A percentile compares a stretch with the other conserved stretches of the same genome.
Evolutionary conservation across 768 basidiomycete genomes (phyloP).

Genomic region (Jaapia argillacea): DNA sequence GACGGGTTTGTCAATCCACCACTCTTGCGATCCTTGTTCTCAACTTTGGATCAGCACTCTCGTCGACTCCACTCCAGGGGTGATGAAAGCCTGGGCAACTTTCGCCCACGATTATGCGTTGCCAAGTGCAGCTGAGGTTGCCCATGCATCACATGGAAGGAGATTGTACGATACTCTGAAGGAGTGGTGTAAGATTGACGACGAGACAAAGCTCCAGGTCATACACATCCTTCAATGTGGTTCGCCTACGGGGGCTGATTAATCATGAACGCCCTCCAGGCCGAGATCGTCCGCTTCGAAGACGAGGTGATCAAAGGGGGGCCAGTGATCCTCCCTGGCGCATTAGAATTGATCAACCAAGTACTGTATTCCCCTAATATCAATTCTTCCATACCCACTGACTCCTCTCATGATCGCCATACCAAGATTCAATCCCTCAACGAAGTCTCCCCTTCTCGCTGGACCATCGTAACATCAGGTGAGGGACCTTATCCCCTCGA

Average conservation of each 20-base stretch:
- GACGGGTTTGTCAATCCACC: conserved; percentile 38
- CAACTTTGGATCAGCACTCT: conserved; percentile 38
- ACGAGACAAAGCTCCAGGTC: conserved; percentile 48
- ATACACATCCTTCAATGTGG: too few relatives aligned
- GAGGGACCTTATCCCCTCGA: conserved; percentile 7
- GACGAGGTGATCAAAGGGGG: conserved; percentile 58
- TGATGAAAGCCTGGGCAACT: conserved; percentile 65
- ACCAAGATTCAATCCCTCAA: neutral
- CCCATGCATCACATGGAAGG: conserved; percentile 64
- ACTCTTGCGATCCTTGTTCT: neutral
- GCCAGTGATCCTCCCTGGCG: conserved; percentile 60
- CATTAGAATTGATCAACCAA: conserved; percentile 40
- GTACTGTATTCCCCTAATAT: conserved; percentile 24
- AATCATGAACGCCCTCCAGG: conserved; percentile 21
- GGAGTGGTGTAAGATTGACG: conserved; percentile 53
- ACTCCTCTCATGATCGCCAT: conserved; percentile 2
- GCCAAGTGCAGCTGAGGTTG: conserved; percentile 31
- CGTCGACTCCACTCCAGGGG: conserved; percentile 79
- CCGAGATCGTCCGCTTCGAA: conserved; percentile 72
- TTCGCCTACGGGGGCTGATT: neutral
- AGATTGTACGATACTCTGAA: conserved; percentile 67
- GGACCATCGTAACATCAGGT: conserved; percentile 87
- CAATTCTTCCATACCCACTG: conserved; percentile 9
- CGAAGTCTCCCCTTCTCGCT: conserved; percentile 22
- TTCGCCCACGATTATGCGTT: conserved; percentile 53